Evolutionary conservation across 1,284 basidiomycete genomes (phyloP), one percentile per base, ranked within the genome.

Genomic region (Ganoderma multipileum): DNA sequence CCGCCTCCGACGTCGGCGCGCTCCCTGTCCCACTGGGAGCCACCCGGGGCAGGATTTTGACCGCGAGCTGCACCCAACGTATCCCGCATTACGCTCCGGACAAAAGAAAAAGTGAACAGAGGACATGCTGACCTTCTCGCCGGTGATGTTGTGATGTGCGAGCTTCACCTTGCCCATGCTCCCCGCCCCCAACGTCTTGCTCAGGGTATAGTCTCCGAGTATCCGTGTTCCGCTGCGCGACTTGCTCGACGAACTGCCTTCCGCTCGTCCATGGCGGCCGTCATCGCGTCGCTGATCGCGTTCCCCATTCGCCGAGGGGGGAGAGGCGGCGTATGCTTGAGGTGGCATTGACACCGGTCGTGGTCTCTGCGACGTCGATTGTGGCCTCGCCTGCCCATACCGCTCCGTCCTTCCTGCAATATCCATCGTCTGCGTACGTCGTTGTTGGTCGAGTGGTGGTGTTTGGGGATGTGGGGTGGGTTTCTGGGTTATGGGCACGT

Each of bases 131-230:
- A 97, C 97, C 89, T 97, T 98, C 83, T 98, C 96, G 54, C 94
- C 94, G 1, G 95, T 94, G 74, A 91, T 79, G 74, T 94, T 94
- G 79, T 97, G 95, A 52, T 94, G 92, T 8, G 95, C 97, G 23
- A 99, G 89, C 85, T 99, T 99, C 77, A 99, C 98, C 80, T 99
- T 99, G 74, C 97, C 98, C 97, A 99, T 99, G 80, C 95, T 97
- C 47, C 98, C 97, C 50, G 96, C 96, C 61, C 98, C 97, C 42
- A 99, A 87, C 3, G 97, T 99, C 87, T 99, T 99, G 76, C 95
- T 95, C 72, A 99, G 88, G 70, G 95, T 95, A 84, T 98, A 99
- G 79, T 99, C 96, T 52, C 97, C 97, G 16, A 99, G 85, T 74
- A 91, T 87, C 77, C 89, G 84, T 77, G 88, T 89, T 58, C 86